Evolutionary conservation across 2,329 filamentous ascomycete species (phyloP), one percentile per base, ranked within the genome.

Genomic region (Fusarium xyrophilum): DNA sequence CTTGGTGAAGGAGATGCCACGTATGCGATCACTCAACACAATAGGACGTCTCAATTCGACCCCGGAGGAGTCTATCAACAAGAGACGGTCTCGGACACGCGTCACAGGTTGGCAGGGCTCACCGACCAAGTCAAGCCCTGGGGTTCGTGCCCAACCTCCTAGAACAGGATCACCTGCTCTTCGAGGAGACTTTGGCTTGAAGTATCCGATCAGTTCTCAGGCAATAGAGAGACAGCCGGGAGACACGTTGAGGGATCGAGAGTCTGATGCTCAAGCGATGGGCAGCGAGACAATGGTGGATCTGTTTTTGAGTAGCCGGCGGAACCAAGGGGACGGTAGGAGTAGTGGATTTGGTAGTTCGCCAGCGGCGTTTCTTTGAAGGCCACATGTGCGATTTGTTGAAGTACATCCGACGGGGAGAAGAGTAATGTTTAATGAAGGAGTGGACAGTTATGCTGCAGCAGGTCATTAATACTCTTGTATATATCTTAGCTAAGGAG

Each of bases 221-320:
- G 17, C 25, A 35, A 54, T 7, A 19, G 21, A 46, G 66, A 65
- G 51, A 30, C 70, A 32, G 51, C 56, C 7, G 6, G 62, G 19
- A 15, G 48, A 30, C 21, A 38, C 10, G 21, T 13, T 17, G 25
- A 40, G 46, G 33, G 54, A 61, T 2, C 56, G 55, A 23, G 68
- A 74, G 10, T 60, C 66, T 57, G 76, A 79, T 39, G 73, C 76
- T 0, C 80, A 82, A 60, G 74, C 73, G 0, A 73, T 81, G 62
- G 82, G 82, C 5, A 84, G 84, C 68, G 82, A 82, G 73, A 78
- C 78, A 42, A 86, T 87, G 82, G 84, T 87, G 11, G 84, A 87
- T 54, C 61, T 83, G 50, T 87, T 87, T 70, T 76, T 87, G 30
- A 85, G 78, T 62, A 85, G 81, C 47, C 79, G 85, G 21, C 79